Base-by-base conservation (phyloP, 805 yeast species). In the Candida pseudoglaebosa region DNA sequence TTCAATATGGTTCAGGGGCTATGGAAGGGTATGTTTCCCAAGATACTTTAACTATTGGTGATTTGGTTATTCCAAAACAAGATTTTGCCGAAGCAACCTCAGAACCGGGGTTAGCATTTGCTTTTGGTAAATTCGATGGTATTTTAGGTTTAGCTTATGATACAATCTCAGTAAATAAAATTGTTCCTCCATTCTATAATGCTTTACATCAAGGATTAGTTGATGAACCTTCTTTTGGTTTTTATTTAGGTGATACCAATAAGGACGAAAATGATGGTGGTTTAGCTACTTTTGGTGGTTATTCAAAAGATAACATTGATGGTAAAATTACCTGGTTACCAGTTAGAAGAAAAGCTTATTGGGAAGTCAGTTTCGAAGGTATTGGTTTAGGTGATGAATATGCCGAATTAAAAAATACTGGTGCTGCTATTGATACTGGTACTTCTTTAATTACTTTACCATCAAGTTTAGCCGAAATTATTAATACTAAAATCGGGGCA, bases 381-480 rank as follows among this genome's bases (percentile, higher is more conserved):
- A 73, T 93, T 61, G 86, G 90, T 32, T 75, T 93, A 47, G 99
- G 99, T 56, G 85, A 84, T 50, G 95, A 93, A 69, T 85, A 77
- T 57, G 96, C 98, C 36, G 78, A 74, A 52, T 78, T 93, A 56
- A 77, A 75, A 50, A 71, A 70, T 56, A 82, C 89, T 45, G 99
- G 99, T 62, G 99, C 97, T 55, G 96, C 96, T 45, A 89, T 93
- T 59, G 99, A 93, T 66, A 93, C 99, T 42, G 99, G 99, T 68
- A 93, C 99, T 48, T 91, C 98, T 26, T 77, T 93, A 64, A 84
- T 93, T 64, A 89, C 96, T 35, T 75, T 93, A 59, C 99, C 99
- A 52, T 82, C 95, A 19, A 91, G 93, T 37, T 73, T 93, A 58
- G 98, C 99, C 35, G 99, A 93, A 71, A 85, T 93, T 54, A 71